phyloP scores from a whole-genome alignment of 2,329 filamentous ascomycete species.

The Pseudogymnoascus sp. region DNA sequence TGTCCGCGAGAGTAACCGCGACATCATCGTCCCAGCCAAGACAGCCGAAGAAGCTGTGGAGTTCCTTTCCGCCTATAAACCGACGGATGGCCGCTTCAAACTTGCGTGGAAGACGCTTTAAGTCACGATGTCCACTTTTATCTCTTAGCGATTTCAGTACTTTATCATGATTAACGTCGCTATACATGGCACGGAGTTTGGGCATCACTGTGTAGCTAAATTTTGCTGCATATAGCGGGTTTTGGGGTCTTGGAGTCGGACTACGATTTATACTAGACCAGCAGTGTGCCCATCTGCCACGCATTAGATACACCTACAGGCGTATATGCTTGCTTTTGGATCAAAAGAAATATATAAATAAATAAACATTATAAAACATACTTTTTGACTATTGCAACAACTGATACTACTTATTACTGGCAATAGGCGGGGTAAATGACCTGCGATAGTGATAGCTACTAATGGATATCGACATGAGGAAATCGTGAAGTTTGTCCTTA shows the following conservation, averaged over 20 bases:
- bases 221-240: background rate
- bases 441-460: background rate
- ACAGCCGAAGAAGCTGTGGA: slow-evolving; percentile 64
- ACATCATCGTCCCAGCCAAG: slow-evolving; percentile 71
- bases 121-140: background rate
- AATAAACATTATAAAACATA: background rate
- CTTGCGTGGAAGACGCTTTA: slow-evolving; percentile 61
- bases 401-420: background rate
- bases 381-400: background rate
- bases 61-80: slow-evolving; percentile 64
- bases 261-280: background rate
- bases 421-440: too few species aligned
- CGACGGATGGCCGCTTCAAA: slow-evolving; percentile 66
- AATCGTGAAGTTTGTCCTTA: too few species aligned
- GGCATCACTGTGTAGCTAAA: background rate
- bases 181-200: background rate
- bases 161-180: background rate
- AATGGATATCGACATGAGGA: background rate
- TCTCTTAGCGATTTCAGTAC: background rate
- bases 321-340: slow-evolving; percentile 5
- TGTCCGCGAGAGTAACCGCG: slow-evolving; percentile 58
- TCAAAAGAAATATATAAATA: background rate
- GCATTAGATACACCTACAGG: background rate
- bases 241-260: background rate
- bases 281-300: background rate